Percentiles rank a stretch among this genome's conserved stretches.
Conservation (phyloP, 2,329 filamentous ascomycete genomes). For the Nigrograna mackinnonii region DNA sequence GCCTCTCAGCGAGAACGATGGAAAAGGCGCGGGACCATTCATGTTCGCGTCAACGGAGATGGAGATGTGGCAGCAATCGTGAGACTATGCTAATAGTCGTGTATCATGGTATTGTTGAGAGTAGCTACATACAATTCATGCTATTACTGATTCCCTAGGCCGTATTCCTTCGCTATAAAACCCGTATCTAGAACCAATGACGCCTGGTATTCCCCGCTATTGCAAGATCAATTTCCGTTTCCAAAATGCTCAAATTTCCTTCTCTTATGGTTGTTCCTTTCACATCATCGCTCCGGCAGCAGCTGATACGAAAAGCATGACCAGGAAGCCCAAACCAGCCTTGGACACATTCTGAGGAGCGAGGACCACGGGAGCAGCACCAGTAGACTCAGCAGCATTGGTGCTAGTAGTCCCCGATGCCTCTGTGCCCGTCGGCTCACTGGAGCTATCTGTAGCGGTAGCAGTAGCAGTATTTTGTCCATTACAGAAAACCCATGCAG, state of each 20-base stretch:
- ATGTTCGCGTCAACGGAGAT: slow-evolving; percentile 41
- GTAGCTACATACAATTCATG: slow-evolving; percentile 3
- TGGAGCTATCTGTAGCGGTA: slow-evolving; percentile 16
- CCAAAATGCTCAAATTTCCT: neutral
- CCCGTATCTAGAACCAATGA: slow-evolving; percentile 1
- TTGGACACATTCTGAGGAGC: slow-evolving; percentile 24
- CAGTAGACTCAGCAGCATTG: slow-evolving; percentile 11
- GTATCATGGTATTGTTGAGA: neutral
- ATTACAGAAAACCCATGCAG: slow-evolving; percentile 27
- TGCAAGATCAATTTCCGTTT: no score
- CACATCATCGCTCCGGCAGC: slow-evolving; percentile 32
- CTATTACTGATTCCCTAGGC: slow-evolving; percentile 6
- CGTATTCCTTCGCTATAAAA: neutral
- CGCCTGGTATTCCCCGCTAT: slow-evolving; percentile 1
- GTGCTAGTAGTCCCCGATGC: slow-evolving; percentile 12
- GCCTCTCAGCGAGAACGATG: slow-evolving; percentile 37
- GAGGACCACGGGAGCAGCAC: slow-evolving; percentile 17
- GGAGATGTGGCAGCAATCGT: slow-evolving; percentile 20
- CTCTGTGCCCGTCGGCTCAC: slow-evolving; percentile 6
- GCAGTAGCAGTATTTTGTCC: slow-evolving; percentile 27
- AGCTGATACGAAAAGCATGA: slow-evolving; percentile 27
- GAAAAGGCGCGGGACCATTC: slow-evolving; percentile 47
- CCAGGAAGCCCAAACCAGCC: slow-evolving; percentile 29
- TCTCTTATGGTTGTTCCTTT: neutral
- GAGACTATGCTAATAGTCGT: neutral